Evolutionary conservation across 148 eudicot species (phyloP).

Genomic region (Vaccinium corymbosum): DNA sequence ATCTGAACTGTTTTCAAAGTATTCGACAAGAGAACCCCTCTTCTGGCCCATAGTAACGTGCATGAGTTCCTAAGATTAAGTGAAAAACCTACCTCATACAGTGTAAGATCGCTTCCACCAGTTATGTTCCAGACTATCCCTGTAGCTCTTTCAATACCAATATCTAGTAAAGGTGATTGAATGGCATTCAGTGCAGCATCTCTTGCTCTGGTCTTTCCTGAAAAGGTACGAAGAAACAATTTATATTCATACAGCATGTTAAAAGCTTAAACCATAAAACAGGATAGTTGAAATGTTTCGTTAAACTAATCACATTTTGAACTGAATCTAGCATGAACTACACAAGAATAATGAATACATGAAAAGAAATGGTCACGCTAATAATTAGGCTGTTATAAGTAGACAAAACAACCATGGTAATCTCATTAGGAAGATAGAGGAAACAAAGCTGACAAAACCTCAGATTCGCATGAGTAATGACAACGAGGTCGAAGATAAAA

Average conservation of each 20-base stretch:
- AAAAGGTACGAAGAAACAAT: constrained; percentile 9
- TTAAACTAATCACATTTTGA: not conserved
- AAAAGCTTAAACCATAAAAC: not conserved
- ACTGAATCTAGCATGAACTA: not conserved
- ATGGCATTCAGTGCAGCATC: constrained; percentile 98
- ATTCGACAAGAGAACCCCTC: not conserved
- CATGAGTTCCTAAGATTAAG: not conserved
- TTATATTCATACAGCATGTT: not conserved
- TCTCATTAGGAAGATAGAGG: not conserved
- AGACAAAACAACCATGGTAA: not conserved
- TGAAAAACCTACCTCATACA: constrained; percentile 56
- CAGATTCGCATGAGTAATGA: not conserved
- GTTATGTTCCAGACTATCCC: constrained; percentile 99
- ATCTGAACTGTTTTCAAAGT: not conserved
- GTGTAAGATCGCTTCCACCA: constrained; percentile 90
- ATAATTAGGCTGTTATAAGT: not conserved
- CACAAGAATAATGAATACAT: not conserved
- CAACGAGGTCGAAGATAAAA: not conserved
- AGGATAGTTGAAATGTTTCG: not conserved
- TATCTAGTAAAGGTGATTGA: constrained; percentile 93
- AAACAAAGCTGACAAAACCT: not conserved
- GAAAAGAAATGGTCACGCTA: not conserved
- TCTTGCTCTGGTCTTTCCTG: constrained; percentile 96
- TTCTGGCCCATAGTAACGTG: not conserved
- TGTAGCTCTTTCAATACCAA: constrained; percentile 97